Percentiles rank a stretch among this genome's conserved stretches.
Evolutionary conservation across 352 stramenopile genomes (phyloP).

Genomic region (Globisporangium spiculum): DNA sequence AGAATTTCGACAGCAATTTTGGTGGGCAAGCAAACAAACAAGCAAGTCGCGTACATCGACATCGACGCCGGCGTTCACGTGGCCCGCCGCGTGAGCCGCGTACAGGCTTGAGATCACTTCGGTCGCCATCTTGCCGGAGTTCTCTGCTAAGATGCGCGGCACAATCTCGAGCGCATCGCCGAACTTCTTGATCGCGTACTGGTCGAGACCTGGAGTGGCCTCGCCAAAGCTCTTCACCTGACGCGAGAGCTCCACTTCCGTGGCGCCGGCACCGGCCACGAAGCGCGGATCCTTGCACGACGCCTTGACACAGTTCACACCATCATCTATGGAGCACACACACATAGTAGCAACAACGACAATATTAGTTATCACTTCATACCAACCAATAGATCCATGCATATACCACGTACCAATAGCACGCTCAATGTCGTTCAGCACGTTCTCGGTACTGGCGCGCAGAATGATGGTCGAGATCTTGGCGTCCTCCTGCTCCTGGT

Average conservation of each 20-base stretch:
- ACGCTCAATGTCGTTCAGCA: conserved; percentile 98
- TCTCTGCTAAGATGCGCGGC: conserved; percentile 97
- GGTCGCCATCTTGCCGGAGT: conserved; percentile 94
- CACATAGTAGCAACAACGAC: not conserved
- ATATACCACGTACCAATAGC: conserved; percentile 72
- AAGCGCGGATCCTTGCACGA: conserved; percentile 93
- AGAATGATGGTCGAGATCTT: conserved; percentile 97
- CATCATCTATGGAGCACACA: conserved; percentile 83
- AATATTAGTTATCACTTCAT: not conserved
- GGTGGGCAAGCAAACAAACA: not conserved
- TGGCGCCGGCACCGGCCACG: conserved; percentile 93
- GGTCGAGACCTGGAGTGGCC: conserved; percentile 96
- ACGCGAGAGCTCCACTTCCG: conserved; percentile 95
- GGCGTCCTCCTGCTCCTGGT: conserved; percentile 91
- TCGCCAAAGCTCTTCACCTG: conserved; percentile 95
- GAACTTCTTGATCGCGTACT: conserved; percentile 99
- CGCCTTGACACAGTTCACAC: conserved; percentile 96
- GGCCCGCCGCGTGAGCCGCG: conserved; percentile 92
- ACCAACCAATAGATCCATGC: not conserved
- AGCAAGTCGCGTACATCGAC: conserved; percentile 73
- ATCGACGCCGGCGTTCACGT: conserved; percentile 92
- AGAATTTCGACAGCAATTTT: not conserved
- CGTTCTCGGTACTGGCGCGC: conserved; percentile 92
- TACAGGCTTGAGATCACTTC: conserved; percentile 94
- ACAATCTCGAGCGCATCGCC: conserved; percentile 98